These are phyloP conservation scores for Rhododendron vialii DNA, from an alignment of 148 eudicot genomes.

Conservation along the genomic window DNA sequence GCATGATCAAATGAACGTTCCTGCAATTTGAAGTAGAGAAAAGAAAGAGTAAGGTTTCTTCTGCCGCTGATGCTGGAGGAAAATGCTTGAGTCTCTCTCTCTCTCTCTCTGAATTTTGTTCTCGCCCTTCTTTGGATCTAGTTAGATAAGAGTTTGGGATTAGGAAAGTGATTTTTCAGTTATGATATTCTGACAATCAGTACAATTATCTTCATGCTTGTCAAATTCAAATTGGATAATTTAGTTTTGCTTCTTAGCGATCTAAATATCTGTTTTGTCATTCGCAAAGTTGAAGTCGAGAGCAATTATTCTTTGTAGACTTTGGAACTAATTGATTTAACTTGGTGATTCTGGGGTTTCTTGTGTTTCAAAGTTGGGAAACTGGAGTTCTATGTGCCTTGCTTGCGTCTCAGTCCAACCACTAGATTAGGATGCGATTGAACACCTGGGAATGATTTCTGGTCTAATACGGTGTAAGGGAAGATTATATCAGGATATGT, in stretches of 20 bases:
- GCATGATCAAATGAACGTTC: not conserved
- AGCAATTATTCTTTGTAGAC: not conserved
- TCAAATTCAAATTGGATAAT: not conserved
- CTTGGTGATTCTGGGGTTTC: not conserved
- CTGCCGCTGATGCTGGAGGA: not conserved
- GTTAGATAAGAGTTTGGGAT: not conserved
- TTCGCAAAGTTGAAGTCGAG: not conserved
- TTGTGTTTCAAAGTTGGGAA: not conserved
- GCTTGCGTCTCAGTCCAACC: not conserved
- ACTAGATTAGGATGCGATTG: not conserved
- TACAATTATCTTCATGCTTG: not conserved
- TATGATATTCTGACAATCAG: not conserved
- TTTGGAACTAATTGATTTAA: not conserved
- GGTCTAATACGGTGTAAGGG: not conserved
- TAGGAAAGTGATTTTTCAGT: not conserved
- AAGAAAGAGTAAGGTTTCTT: not conserved
- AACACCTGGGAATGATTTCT: not conserved
- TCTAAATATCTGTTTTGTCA: not conserved
- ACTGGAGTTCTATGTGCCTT: not conserved
- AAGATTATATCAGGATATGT: not conserved
- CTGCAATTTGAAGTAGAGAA: not conserved
- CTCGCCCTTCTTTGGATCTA: not conserved
- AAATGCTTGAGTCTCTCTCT: not conserved
- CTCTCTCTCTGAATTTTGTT: not conserved
- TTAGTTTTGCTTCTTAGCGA: not conserved